phyloP scores from a whole-genome alignment of 179 eudicot species.

The Camellia oleifera region DNA sequence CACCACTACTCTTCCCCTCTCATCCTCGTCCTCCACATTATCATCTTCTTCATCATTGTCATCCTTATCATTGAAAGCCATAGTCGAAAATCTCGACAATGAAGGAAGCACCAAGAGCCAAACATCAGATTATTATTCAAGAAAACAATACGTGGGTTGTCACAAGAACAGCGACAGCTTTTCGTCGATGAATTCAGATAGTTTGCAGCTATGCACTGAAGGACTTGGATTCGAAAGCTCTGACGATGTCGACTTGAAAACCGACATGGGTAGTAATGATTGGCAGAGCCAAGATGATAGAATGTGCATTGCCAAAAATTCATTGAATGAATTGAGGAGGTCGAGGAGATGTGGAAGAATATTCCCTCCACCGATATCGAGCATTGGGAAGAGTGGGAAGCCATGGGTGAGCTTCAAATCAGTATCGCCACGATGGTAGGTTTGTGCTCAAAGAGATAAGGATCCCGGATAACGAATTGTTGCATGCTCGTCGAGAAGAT shows the following conservation, averaged over 20 bases:
- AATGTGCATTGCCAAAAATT: neutral
- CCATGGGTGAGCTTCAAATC: conserved; percentile 69
- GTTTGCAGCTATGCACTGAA: conserved; percentile 74
- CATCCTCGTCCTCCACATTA: neutral
- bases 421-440: conserved; percentile 63
- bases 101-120: neutral
- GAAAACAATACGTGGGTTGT: conserved; percentile 8
- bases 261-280: conserved; percentile 23
- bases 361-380: conserved; percentile 75
- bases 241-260: conserved; percentile 53
- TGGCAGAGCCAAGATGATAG: conserved; percentile 19
- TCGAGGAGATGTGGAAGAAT: conserved; percentile 25
- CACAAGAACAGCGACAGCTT: conserved; percentile 50
- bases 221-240: conserved; percentile 94
- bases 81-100: conserved; percentile 13
- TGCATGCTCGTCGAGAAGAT: conserved; percentile 76
- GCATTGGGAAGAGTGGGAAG: conserved; percentile 71
- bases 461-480: conserved; percentile 57
- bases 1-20: neutral
- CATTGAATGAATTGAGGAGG: conserved; percentile 29
- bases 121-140: conserved; percentile 12
- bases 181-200: conserved; percentile 64
- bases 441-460: conserved; percentile 69
- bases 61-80: conserved; percentile 14
- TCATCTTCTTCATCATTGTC: conserved; percentile 10